These are phyloP conservation scores for Pichiaceae sp. DNA, from an alignment of 1,139 yeast genomes.

Conservation along the genomic window DNA sequence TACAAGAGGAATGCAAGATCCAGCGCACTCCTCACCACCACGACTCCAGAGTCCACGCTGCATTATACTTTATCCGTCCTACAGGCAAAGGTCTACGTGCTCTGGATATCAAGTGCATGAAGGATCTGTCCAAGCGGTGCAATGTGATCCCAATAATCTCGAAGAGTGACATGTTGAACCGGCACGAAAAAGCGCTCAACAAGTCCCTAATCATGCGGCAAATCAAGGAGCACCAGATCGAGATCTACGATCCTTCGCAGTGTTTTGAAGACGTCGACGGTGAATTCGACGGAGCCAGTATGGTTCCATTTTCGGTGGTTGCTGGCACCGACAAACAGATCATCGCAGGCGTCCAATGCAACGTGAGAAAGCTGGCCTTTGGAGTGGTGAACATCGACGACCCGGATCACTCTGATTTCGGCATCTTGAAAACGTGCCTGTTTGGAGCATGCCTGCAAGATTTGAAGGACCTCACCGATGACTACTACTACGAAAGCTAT, in stretches of 20 bases:
- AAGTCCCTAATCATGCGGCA: conserved; percentile 61
- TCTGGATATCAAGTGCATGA: conserved; percentile 74
- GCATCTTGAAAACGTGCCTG: conserved; percentile 80
- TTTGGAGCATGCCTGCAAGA: conserved; percentile 93
- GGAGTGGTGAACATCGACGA: conserved; percentile 87
- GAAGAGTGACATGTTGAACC: conserved; percentile 80
- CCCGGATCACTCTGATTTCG: conserved; percentile 87
- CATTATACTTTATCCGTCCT: conserved; percentile 85
- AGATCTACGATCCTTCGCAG: conserved; percentile 64
- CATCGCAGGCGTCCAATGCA: conserved; percentile 50
- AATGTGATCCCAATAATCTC: conserved; percentile 94
- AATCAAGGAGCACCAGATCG: conserved; percentile 61
- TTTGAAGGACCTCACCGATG: conserved; percentile 83
- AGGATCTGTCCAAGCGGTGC: conserved; percentile 74
- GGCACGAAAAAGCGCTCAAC: conserved; percentile 70
- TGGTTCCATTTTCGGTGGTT: conserved; percentile 87
- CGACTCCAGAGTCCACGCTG: conserved; percentile 89
- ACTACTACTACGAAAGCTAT: conserved; percentile 75
- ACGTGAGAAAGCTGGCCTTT: conserved; percentile 72
- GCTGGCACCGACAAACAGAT: conserved; percentile 74
- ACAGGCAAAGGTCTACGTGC: conserved; percentile 73
- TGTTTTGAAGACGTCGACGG: conserved; percentile 38
- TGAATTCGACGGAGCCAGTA: conserved; percentile 18
- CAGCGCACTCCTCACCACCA: conserved; percentile 30
- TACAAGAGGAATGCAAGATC: conserved; percentile 38